Conservation (phyloP, 768 basidiomycete species). For the Chalciporus chontae region DNA sequence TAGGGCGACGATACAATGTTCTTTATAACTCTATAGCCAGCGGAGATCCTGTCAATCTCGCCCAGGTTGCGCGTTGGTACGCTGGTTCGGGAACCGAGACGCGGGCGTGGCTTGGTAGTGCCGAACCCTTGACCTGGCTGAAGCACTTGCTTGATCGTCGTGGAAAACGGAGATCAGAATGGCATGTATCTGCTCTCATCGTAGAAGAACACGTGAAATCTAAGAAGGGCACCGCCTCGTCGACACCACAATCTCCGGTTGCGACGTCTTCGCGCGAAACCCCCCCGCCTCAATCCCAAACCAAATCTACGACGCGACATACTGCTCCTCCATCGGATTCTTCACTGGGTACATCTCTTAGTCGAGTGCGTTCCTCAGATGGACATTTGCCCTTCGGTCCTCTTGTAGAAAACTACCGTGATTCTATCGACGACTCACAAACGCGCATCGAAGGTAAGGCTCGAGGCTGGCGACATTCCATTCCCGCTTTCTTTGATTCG, state of each 20-base stretch:
- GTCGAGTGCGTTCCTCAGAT: constrained; percentile 41
- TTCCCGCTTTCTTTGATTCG: constrained; percentile 28
- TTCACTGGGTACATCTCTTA: constrained; percentile 38
- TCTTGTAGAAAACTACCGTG: constrained; percentile 41
- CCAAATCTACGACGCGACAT: constrained; percentile 15
- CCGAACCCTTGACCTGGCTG: constrained; percentile 73
- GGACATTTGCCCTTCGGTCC: constrained; percentile 60
- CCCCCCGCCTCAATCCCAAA: constrained; percentile 6
- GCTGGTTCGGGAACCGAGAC: constrained; percentile 44
- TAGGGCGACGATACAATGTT: constrained; percentile 62
- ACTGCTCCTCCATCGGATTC: constrained; percentile 36
- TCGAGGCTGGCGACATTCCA: constrained; percentile 26
- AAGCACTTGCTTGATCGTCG: constrained; percentile 57
- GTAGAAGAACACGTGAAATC: constrained; percentile 61
- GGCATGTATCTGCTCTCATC: constrained; percentile 67
- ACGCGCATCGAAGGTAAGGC: constrained; percentile 38
- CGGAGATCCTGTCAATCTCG: constrained; percentile 39
- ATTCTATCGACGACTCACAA: constrained; percentile 45
- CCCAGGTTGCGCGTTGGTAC: constrained; percentile 59
- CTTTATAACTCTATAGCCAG: constrained; percentile 39
- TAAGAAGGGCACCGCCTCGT: constrained; percentile 26
- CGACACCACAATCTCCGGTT: constrained; percentile 13
- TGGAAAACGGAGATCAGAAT: constrained; percentile 42
- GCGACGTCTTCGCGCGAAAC: constrained; percentile 15
- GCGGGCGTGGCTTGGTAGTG: constrained; percentile 52